Evolutionary conservation across 2,329 filamentous ascomycete genomes (phyloP).

Genomic region (Sclerotiophoma versabilis): DNA sequence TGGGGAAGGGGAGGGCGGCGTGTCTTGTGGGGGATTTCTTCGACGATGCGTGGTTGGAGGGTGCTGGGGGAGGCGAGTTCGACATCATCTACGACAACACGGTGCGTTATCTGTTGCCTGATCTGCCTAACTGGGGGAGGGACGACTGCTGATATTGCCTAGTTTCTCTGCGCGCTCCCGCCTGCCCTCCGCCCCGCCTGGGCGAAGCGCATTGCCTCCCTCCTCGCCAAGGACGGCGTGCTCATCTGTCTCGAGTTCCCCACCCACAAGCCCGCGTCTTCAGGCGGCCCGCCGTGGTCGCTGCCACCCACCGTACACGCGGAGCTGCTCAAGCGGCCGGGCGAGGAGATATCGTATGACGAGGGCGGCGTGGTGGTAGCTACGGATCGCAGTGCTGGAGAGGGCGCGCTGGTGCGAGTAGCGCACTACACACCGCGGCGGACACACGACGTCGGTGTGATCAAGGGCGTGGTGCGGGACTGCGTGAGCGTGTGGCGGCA

Average conservation of each 20-base stretch:
- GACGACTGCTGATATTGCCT: background rate
- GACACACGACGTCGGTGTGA: constrained; percentile 59
- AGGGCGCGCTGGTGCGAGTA: constrained; percentile 52
- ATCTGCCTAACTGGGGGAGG: too few species aligned
- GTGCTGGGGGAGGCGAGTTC: constrained; percentile 55
- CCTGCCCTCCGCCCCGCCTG: constrained; percentile 63
- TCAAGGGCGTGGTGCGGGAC: constrained; percentile 58
- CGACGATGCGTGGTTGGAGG: constrained; percentile 61
- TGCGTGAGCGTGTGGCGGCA: constrained; percentile 59
- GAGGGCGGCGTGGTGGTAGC: constrained; percentile 59
- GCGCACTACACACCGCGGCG: constrained; percentile 63
- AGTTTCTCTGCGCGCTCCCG: constrained; percentile 69
- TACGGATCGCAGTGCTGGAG: constrained; percentile 54
- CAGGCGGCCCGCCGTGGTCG: constrained; percentile 76
- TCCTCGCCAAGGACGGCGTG: constrained; percentile 60
- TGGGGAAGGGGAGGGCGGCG: constrained; percentile 60
- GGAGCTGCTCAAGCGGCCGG: constrained; percentile 73
- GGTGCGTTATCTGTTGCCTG: constrained; percentile 53
- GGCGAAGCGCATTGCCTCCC: constrained; percentile 62
- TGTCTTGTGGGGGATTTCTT: constrained; percentile 75
- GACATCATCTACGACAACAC: constrained; percentile 73
- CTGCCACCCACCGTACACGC: constrained; percentile 73
- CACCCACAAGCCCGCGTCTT: constrained; percentile 69
- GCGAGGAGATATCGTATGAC: constrained; percentile 69
- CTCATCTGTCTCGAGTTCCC: constrained; percentile 80